Base-by-base conservation (phyloP, 805 yeast genomes). In the Wickerhamomyces alni region DNA sequence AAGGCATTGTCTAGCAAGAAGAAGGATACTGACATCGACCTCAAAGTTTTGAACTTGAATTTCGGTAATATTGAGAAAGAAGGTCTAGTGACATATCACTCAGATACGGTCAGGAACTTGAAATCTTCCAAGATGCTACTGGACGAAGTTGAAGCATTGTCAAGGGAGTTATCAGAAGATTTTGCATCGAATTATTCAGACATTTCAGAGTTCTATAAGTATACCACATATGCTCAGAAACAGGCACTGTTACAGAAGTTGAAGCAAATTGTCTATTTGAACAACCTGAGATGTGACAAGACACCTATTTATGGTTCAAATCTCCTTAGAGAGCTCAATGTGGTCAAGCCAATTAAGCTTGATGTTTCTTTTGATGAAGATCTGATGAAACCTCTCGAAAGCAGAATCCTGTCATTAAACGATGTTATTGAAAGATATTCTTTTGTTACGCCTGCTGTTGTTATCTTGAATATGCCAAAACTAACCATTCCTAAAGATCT, bases 391-490 rank as follows among this genome's bases (percentile, higher is more conserved):
- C 70, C 78, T 2, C 46, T 75, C 37, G 57, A 58, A 22, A 61
- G 69, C 0, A 59, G 75, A 44, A 53, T 72, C 5, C 36, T 56
- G 3, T 33, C 44, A 0, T 66, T 80, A 68, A 57, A 63, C 9
- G 77, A 74, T 26, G 55, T 66, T 0, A 72, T 91, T 42, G 87
- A 85, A 32, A 78, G 82, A 44, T 93, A 71, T 61, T 86, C 95
- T 0, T 91, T 86, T 46, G 74, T 91, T 5, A 93, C 98, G 0
- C 99, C 99, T 0, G 68, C 80, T 3, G 95, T 77, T 4, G 94
- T 88, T 2, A 72, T 87, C 1, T 67, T 85, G 37, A 91, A 88
- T 55, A 70, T 82, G 72, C 70, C 75, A 35, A 75, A 78, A 32
- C 60, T 70, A 32, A 42, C 68, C 1, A 61, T 77, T n/a, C 70